A percentile compares a stretch with the other conserved stretches of the same genome.
These are phyloP conservation scores for Chenopodium album DNA, from an alignment of 148 eudicot genomes.

Conservation along the genomic window DNA sequence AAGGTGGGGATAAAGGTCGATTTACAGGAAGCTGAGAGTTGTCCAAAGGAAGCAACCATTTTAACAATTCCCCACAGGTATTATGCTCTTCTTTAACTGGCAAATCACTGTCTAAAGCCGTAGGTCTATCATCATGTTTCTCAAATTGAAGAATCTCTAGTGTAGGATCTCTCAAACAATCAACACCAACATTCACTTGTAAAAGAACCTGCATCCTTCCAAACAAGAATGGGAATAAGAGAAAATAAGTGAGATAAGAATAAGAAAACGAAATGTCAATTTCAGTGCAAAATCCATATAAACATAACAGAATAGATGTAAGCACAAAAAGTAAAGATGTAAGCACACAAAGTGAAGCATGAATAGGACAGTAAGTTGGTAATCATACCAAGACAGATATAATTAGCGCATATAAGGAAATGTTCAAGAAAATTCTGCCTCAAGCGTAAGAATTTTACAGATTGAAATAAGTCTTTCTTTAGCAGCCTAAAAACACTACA, in stretches of 20 bases:
- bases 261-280: neutral
- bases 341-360: neutral
- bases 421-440: neutral
- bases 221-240: constrained; percentile 52
- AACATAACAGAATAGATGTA: neutral
- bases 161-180: constrained; percentile 63
- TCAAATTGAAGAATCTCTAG: constrained; percentile 95
- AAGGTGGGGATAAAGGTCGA: constrained; percentile 70
- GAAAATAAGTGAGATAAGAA: constrained; percentile 28
- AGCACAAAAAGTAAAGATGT: neutral
- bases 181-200: constrained; percentile 88
- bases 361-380: neutral
- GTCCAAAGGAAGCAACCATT: constrained; percentile 94
- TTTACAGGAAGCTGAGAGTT: constrained; percentile 56
- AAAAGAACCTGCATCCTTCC: constrained; percentile 99
- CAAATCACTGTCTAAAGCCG: constrained; percentile 36
- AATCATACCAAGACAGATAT: neutral
- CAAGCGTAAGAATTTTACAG: neutral
- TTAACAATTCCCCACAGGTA: constrained; percentile 70
- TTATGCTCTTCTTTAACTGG: constrained; percentile 40
- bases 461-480: neutral
- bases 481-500: neutral
- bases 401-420: neutral
- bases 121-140: constrained; percentile 52
- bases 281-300: neutral